A percentile compares a stretch with the other conserved stretches of the same genome.
phyloP scores from a whole-genome alignment of 352 stramenopile genomes.

The Globisporangium lucens region DNA sequence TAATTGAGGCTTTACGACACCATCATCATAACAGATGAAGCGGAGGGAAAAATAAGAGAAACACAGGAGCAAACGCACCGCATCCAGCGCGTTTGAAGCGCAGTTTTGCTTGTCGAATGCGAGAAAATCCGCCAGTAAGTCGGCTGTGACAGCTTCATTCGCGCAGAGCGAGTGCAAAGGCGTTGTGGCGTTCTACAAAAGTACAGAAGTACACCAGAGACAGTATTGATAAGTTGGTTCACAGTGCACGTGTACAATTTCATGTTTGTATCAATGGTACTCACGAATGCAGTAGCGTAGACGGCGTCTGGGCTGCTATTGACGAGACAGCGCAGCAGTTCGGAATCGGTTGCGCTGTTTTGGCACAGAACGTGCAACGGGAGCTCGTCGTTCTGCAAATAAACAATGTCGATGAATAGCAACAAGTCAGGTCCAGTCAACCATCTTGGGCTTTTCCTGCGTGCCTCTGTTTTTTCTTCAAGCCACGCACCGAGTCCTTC shows the following conservation, averaged over 20 bases:
- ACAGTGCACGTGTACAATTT: no score
- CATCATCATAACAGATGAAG: no score
- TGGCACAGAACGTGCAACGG: conserved; percentile 56
- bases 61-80: background rate
- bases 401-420: background rate
- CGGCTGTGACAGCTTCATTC: conserved; percentile 40
- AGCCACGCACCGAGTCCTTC: conserved; percentile 13
- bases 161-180: conserved; percentile 50
- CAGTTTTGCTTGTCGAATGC: conserved; percentile 36
- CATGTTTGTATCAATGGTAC: no score
- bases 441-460: background rate
- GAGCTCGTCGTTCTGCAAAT: conserved; percentile 44
- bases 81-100: conserved; percentile 10
- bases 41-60: no score
- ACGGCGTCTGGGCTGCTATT: conserved; percentile 28
- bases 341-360: conserved; percentile 27
- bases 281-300: conserved; percentile 15
- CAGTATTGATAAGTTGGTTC: no score
- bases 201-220: no score
- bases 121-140: conserved; percentile 38
- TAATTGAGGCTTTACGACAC: background rate
- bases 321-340: conserved; percentile 33
- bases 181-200: conserved; percentile 33
- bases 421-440: background rate
- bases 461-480: background rate